phyloP scores from a whole-genome alignment of 495 filamentous ascomycete genomes.

The Rhypophila decipiens region DNA sequence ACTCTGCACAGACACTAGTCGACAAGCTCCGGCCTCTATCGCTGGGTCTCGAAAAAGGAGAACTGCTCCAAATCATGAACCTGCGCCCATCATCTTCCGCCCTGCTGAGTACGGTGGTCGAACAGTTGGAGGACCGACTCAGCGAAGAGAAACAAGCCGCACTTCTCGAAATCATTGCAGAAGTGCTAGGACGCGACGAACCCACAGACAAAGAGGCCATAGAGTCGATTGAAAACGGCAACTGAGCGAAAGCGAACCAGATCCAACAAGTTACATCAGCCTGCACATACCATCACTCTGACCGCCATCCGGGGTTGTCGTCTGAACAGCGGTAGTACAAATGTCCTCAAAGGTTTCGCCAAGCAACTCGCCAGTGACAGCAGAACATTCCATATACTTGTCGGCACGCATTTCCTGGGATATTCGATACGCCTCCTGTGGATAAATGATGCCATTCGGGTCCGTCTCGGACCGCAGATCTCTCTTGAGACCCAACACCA shows the following conservation, averaged over 20 bases:
- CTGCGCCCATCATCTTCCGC: slow-evolving; percentile 31
- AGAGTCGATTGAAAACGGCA: slow-evolving; percentile 26
- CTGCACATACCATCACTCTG: slow-evolving; percentile 39
- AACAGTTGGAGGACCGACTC: slow-evolving; percentile 41
- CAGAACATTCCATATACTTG: slow-evolving; percentile 86
- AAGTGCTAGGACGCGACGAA: slow-evolving; percentile 33
- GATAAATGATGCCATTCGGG: slow-evolving; percentile 63
- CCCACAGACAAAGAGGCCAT: slow-evolving; percentile 17
- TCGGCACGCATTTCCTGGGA: slow-evolving; percentile 80
- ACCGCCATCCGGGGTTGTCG: slow-evolving; percentile 39
- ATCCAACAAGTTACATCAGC: slow-evolving; percentile 21
- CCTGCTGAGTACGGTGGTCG: slow-evolving; percentile 34
- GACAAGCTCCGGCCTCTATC: slow-evolving; percentile 25
- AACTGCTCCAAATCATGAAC: slow-evolving; percentile 40
- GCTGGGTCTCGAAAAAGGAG: slow-evolving; percentile 39
- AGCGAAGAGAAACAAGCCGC: slow-evolving; percentile 33
- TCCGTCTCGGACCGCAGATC: slow-evolving; percentile 62
- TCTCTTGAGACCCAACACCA: slow-evolving; percentile 76
- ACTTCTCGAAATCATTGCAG: slow-evolving; percentile 35
- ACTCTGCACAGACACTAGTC: slow-evolving; percentile 26
- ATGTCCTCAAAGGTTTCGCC: slow-evolving; percentile 69
- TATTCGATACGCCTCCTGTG: slow-evolving; percentile 64
- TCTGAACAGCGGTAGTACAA: slow-evolving; percentile 61
- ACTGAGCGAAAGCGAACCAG: neutral
- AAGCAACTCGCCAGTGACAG: slow-evolving; percentile 75